Base-by-base conservation (phyloP, 306 rosid genomes). In the Lagenaria siceraria region DNA sequence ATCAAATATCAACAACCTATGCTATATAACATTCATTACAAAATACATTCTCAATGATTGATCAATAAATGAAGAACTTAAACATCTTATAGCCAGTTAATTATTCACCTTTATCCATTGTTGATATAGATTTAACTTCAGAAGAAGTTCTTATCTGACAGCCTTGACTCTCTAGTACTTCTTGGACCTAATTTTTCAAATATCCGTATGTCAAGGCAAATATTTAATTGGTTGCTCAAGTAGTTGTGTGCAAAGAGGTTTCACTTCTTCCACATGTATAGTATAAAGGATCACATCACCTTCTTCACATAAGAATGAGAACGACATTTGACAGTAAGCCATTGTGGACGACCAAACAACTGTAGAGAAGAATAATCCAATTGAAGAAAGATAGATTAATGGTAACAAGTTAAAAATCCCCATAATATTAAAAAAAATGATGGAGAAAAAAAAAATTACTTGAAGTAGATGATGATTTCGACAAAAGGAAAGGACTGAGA, bases 391-490 rank as follows among this genome's bases (percentile, higher is more conserved):
- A 24, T 13, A 54, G 60, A n/a, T n/a, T n/a, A 8, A 8, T 54
- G 60, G 27, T n/a, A 21, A 54, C 9, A 0, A 54, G 60, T 21
- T n/a, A 8, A 8, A n/a, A n/a, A n/a, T 54, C 5, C 14, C 27
- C 27, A n/a, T n/a, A 0, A 15, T 15, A 29, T 49, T 3, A 11
- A 36, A 22, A 36, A 31, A 21, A 10, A n/a, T 52, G 22, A 54
- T 54, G 60, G n/a, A n/a, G n/a, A n/a, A n/a, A n/a, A 0, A n/a
- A n/a, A 54, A 25, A 54, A 27, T 12, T 8, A 91, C 97, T 96
- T 94, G 94, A 83, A 94, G 97, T 56, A 94, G 86, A 85, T 94
- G 87, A 65, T 94, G 98, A 76, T 91, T 94, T 31, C 91, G 96
- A 59, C 96, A 93, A 82, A 93, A 93, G 0, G 97, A 94, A 76